Percentiles rank a stretch among this genome's conserved stretches.
These are phyloP conservation scores for Geotrichum cucujoidarum DNA, from an alignment of 1,139 yeast species.

Conservation along the genomic window DNA sequence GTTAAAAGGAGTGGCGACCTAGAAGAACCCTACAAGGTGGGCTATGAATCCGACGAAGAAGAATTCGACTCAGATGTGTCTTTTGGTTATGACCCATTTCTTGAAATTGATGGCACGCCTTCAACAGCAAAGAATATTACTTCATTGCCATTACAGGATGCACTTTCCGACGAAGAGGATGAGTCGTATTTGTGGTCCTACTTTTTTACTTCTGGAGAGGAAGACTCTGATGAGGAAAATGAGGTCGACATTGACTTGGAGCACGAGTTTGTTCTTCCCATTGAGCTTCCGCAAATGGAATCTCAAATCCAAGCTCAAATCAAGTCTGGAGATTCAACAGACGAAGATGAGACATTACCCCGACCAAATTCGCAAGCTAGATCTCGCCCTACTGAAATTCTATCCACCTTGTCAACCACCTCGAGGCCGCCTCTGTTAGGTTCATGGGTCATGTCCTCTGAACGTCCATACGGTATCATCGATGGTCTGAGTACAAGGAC, in stretches of 20 bases:
- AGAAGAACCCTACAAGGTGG: conserved; percentile 23
- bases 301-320: not conserved
- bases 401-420: conserved; percentile 77
- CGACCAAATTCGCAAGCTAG: conserved; percentile 51
- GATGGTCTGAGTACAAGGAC: conserved; percentile 90
- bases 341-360: conserved; percentile 76
- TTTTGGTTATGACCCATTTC: conserved; percentile 33
- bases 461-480: conserved; percentile 84
- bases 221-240: conserved; percentile 22
- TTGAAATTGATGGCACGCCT: conserved; percentile 26
- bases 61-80: conserved; percentile 24
- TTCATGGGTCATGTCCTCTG: conserved; percentile 78
- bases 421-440: conserved; percentile 90
- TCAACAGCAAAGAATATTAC: conserved; percentile 12
- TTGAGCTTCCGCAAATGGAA: not conserved
- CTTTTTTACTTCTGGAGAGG: conserved; percentile 39
- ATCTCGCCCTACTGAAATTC: conserved; percentile 79
- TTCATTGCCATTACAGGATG: conserved; percentile 11
- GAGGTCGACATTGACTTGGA: too few species aligned
- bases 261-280: not conserved
- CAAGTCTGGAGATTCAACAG: conserved; percentile 76
- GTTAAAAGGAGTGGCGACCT: conserved; percentile 28
- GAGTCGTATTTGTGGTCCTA: conserved; percentile 41
- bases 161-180: conserved; percentile 30
- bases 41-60: conserved; percentile 34